phyloP scores from a whole-genome alignment of 805 yeast genomes.

The Wickerhamiella hasegawae region DNA sequence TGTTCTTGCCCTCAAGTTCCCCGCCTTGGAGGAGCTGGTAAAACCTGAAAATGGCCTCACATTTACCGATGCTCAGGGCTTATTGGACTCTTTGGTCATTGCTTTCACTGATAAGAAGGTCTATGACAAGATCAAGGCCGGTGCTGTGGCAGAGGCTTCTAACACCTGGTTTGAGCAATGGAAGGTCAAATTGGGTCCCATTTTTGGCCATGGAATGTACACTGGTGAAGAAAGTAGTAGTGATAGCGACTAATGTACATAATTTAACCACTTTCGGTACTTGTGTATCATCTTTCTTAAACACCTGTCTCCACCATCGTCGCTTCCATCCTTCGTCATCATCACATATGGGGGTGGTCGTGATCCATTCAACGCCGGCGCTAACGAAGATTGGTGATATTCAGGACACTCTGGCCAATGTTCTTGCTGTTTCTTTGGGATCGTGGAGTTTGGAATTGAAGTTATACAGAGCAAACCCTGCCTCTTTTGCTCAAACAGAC shows the following conservation, averaged over 20 bases:
- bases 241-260: constrained; percentile 8
- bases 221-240: constrained; percentile 14
- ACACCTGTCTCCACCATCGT: too few relatives aligned
- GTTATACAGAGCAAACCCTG: constrained; percentile 48
- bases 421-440: constrained; percentile 42
- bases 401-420: constrained; percentile 56
- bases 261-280: too few relatives aligned
- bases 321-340: background rate
- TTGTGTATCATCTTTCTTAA: too few relatives aligned
- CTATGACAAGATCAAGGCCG: constrained; percentile 33
- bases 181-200: constrained; percentile 34
- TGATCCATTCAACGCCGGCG: background rate
- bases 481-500: constrained; percentile 17
- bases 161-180: constrained; percentile 67
- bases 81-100: constrained; percentile 29
- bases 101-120: constrained; percentile 19
- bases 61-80: constrained; percentile 28
- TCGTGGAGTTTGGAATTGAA: constrained; percentile 57
- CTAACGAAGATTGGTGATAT: constrained; percentile 40
- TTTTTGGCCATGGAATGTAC: constrained; percentile 23
- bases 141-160: constrained; percentile 59
- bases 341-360: background rate
- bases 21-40: constrained; percentile 68
- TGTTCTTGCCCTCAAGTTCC: constrained; percentile 60
- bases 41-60: constrained; percentile 53